phyloP scores from a whole-genome alignment of 345 rosid species.

The Lumnitzera racemosa region DNA sequence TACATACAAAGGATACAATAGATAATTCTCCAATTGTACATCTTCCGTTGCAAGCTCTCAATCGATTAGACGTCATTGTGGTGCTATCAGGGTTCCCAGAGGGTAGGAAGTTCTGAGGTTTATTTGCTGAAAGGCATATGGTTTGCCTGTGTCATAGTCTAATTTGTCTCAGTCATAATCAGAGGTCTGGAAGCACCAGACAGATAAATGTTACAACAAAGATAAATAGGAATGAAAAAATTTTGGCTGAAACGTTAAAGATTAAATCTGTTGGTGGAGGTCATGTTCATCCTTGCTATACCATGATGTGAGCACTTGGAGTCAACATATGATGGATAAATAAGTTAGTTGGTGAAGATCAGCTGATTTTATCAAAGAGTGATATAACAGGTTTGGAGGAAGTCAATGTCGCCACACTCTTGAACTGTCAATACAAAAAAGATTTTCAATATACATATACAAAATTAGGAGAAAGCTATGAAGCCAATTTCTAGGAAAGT shows the following conservation, averaged over 20 bases:
- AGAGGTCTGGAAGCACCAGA: slow-evolving; percentile 30
- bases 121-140: slow-evolving; percentile 5
- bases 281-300: slow-evolving; percentile 4
- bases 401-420: slow-evolving; percentile 56
- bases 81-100: slow-evolving; percentile 7
- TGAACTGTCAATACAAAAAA: slow-evolving; percentile 48
- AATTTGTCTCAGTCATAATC: slow-evolving; percentile 19
- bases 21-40: too few relatives aligned
- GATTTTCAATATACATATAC: neutral
- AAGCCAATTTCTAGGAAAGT: too few relatives aligned
- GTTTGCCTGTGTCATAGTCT: slow-evolving; percentile 13
- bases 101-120: slow-evolving; percentile 13
- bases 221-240: slow-evolving; percentile 1
- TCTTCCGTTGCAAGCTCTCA: too few relatives aligned
- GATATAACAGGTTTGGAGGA: slow-evolving; percentile 45
- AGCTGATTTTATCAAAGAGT: slow-evolving; percentile 39
- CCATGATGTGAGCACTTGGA: slow-evolving; percentile 3
- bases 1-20: too few relatives aligned
- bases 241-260: neutral
- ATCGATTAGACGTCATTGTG: neutral
- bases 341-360: slow-evolving; percentile 11
- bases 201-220: slow-evolving; percentile 30
- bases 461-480: too few relatives aligned
- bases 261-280: neutral
- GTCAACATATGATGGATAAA: neutral